Conservation (phyloP, 2,329 filamentous ascomycete genomes). For the Aspergillus ustus region DNA sequence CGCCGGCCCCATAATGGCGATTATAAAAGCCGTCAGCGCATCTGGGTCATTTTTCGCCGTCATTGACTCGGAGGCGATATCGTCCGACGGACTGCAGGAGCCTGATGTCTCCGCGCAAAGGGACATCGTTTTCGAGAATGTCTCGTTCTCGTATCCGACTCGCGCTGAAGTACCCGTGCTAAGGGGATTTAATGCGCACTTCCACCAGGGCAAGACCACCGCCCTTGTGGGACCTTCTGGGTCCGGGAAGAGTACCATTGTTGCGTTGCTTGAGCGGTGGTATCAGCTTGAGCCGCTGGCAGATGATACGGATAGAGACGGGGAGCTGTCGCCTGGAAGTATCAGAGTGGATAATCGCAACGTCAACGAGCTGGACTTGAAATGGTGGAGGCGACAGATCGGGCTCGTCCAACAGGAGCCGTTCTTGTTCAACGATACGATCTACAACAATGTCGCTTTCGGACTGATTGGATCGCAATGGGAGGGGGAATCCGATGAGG, state of each 20-base stretch:
- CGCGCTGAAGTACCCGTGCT: neutral
- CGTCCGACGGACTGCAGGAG: neutral
- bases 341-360: conserved; percentile 37
- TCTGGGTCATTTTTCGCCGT: conserved; percentile 38
- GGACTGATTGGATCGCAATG: conserved; percentile 53
- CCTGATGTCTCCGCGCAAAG: neutral
- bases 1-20: conserved; percentile 37
- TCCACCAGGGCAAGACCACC: conserved; percentile 43
- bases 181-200: conserved; percentile 37
- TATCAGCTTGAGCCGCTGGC: conserved; percentile 34
- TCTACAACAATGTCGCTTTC: conserved; percentile 66
- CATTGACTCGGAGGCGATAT: conserved; percentile 22
- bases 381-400: conserved; percentile 63
- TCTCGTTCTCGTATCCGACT: neutral
- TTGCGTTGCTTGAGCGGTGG: conserved; percentile 49
- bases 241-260: conserved; percentile 52
- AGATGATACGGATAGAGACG: neutral
- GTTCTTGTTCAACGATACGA: conserved; percentile 69
- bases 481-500: neutral
- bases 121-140: neutral
- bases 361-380: conserved; percentile 63
- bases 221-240: conserved; percentile 52
- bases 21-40: conserved; percentile 40
- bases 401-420: conserved; percentile 71
- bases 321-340: neutral